Conservation (phyloP, 768 basidiomycete species). For the Tylopilus rubrobrunneus region DNA sequence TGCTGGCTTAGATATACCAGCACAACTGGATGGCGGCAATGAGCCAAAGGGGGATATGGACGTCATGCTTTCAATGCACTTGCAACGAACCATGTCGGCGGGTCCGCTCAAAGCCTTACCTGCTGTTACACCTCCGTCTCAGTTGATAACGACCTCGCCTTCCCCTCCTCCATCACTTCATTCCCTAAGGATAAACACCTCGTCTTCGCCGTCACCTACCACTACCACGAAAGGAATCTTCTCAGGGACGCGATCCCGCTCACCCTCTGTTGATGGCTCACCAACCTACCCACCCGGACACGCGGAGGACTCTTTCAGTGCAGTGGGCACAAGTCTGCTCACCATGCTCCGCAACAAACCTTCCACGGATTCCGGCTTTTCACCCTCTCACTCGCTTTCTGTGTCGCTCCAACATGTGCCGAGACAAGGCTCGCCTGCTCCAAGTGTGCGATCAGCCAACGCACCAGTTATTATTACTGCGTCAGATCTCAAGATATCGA, state of each 20-base stretch:
- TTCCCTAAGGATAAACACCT: slow-evolving; percentile 20
- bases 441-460: slow-evolving; percentile 24
- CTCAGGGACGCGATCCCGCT: slow-evolving; percentile 24
- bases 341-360: slow-evolving; percentile 46
- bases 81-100: slow-evolving; percentile 51
- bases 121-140: slow-evolving; percentile 9
- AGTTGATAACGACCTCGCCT: slow-evolving; percentile 21
- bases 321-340: slow-evolving; percentile 52
- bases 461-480: slow-evolving; percentile 18
- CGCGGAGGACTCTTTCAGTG: slow-evolving; percentile 54
- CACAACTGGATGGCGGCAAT: slow-evolving; percentile 38
- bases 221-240: slow-evolving; percentile 20
- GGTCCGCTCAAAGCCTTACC: slow-evolving; percentile 12
- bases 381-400: slow-evolving; percentile 31
- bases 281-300: slow-evolving; percentile 37
- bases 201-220: slow-evolving; percentile 17
- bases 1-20: slow-evolving; percentile 55
- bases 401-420: slow-evolving; percentile 20
- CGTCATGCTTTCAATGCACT: slow-evolving; percentile 77
- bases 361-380: slow-evolving; percentile 23
- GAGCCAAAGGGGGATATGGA: slow-evolving; percentile 81
- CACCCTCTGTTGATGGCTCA: slow-evolving; percentile 41
- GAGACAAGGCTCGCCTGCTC: slow-evolving; percentile 21
- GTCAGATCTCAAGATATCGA: slow-evolving; percentile 38
- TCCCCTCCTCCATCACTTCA: slow-evolving; percentile 29